Conservation (phyloP, 495 filamentous ascomycete genomes). For the Xylaria sp. region DNA sequence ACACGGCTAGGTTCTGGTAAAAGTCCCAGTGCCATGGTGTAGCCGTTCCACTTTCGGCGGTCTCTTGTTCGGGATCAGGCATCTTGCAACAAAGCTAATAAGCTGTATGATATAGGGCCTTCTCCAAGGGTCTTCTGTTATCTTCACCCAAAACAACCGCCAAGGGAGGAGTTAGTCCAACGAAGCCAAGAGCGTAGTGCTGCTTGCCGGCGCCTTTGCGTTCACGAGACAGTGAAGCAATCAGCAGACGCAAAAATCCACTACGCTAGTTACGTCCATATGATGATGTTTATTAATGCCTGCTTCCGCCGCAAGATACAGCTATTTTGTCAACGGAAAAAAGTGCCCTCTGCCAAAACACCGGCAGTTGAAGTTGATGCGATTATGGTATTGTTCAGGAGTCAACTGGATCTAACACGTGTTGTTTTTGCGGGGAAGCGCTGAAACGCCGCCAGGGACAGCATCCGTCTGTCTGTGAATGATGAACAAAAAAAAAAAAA, state of each 20-base stretch:
- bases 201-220: background rate
- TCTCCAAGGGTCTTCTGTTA: background rate
- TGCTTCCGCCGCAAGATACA: background rate
- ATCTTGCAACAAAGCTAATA: background rate
- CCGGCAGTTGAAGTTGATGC: conserved; percentile 1
- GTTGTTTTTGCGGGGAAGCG: conserved; percentile 7
- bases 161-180: conserved; percentile 4
- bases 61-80: background rate
- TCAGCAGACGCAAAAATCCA: conserved; percentile 15
- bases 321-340: background rate
- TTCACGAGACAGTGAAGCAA: background rate
- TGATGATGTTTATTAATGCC: background rate
- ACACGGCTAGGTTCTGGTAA: background rate
- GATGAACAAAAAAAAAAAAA: too few relatives aligned
- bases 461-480: background rate
- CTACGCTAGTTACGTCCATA: background rate
- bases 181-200: background rate
- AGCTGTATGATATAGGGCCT: background rate
- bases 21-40: background rate
- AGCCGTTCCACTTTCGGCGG: background rate
- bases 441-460: conserved; percentile 12
- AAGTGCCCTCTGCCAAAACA: background rate
- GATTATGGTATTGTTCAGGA: background rate
- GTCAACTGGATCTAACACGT: background rate
- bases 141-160: background rate